phyloP scores from a whole-genome alignment of 2,329 filamentous ascomycete genomes.

The Ophiosphaerella narmari region DNA sequence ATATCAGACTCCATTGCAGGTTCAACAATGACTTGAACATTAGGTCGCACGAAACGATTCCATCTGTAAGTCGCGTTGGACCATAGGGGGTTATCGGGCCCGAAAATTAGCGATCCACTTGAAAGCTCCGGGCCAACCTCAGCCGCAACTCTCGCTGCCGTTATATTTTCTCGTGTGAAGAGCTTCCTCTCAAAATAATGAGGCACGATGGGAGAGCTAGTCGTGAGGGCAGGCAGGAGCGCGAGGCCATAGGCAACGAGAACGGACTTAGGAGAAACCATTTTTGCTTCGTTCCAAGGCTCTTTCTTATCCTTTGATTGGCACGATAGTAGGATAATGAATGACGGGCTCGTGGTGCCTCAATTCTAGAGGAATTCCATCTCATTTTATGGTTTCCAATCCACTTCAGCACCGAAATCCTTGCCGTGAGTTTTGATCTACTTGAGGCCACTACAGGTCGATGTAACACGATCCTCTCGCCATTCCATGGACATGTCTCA shows the following conservation, averaged over 20 bases:
- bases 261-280: not conserved
- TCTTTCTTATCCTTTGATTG: not conserved
- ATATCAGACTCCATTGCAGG: not conserved
- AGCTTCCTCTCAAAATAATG: not conserved
- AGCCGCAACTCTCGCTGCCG: not conserved
- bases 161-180: not conserved
- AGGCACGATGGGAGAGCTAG: not conserved
- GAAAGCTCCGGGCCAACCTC: not conserved
- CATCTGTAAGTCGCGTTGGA: not conserved
- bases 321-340: not conserved
- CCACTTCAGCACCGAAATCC: not conserved
- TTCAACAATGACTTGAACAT: not conserved
- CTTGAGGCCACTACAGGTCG: not conserved
- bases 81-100: not conserved
- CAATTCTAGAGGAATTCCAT: not conserved
- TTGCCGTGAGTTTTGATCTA: not conserved
- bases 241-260: not conserved
- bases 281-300: not conserved
- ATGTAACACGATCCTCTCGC: not conserved
- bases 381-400: not conserved
- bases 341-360: not conserved
- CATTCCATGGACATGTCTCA: not conserved
- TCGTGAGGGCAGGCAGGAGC: not conserved
- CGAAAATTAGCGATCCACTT: not conserved
- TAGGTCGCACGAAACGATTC: not conserved